Base-by-base conservation (phyloP, 1,284 basidiomycete species). In the Sphagnurus paluster region DNA sequence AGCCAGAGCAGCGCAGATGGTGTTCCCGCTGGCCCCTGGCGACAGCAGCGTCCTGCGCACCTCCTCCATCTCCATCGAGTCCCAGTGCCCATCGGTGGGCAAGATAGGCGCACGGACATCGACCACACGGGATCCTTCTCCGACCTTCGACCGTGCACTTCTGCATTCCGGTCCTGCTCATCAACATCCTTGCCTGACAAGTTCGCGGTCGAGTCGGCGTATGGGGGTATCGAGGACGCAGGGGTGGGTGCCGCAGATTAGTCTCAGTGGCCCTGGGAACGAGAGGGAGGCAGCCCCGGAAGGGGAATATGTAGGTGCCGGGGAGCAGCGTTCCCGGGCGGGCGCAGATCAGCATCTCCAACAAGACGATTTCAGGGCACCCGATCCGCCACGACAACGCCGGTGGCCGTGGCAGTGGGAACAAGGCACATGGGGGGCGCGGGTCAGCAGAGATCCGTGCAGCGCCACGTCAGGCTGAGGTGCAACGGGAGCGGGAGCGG, bases 401-500 rank as follows among this genome's bases (percentile, higher is more conserved):
- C n/a, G n/a, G n/a, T n/a, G n/a, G n/a, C n/a, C n/a, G n/a, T n/a
- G n/a, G n/a, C n/a, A n/a, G n/a, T n/a, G n/a, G n/a, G n/a, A n/a
- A n/a, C 16, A 41, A n/a, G n/a, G n/a, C n/a, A n/a, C n/a, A n/a
- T n/a, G n/a, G n/a, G n/a, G n/a, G n/a, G n/a, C n/a, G 48, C 57
- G 35, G 45, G 32, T 10, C 37, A 38, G 41, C 25, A 36, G 34
- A 45, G 29, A 9, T 39, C 39, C 23, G 57, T 54, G 29, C 61
- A 61, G 33, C 65, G 67, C 17, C 66, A 64, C 21, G 69, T 70
- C 2, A 76, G 80, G 4, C 63, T 87, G 34, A 72, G 75, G 26
- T 94, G 91, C 54, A 72, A 67, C 5, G 72, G 69, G 7, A 96
- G 93, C 61, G 69, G 75, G 5, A 77, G 83, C 10, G 74, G 84